Evolutionary conservation across 805 yeast genomes (phyloP), one percentile per base, ranked within the genome.

Genomic region (Ogataea sp.): DNA sequence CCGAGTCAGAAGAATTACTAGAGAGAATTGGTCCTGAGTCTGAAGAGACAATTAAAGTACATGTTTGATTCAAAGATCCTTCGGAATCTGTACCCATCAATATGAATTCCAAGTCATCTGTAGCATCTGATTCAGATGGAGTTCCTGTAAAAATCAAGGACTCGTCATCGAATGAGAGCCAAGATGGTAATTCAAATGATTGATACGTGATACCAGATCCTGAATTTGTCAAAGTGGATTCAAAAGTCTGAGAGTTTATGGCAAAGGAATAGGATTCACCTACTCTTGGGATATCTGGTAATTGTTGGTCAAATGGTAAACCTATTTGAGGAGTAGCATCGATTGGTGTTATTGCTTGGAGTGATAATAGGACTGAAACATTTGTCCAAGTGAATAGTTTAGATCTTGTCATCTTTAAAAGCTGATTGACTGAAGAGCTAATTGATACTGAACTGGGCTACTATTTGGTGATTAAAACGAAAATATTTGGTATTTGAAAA

Each of bases 211-310:
- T 68, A 4, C 59, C 37, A 14, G n/a, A n/a, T n/a, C n/a, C n/a
- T n/a, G n/a, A n/a, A n/a, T 65, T 67, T 7, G 60, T 38, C 20
- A 59, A 61, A 36, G 64, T 55, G 2, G 76, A 68, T 37, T 65
- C 54, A 58, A 74, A 87, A 2, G 97, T 90, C 48, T 79, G 76
- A 43, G 73, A 64, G 39, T 88, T 80, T 32, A 90, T 61, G 28
- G 80, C 70, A 60, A 85, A 90, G 16, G 64, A 48, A 61, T 81
- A 90, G 2, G 56, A 48, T 49, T 75, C 67, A 43, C 75, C 75
- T 14, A 77, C 74, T 42, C 94, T 70, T 4, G 95, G 97, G 13
- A 93, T 85, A 26, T 87, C 82, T 5, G 97, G 97, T 18, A 80
- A 69, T 62, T 90, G 98, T 55, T 78, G 78, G 46, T 72, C 62